Conservation (phyloP, 1,284 basidiomycete genomes). For the Agaricales sp. region DNA sequence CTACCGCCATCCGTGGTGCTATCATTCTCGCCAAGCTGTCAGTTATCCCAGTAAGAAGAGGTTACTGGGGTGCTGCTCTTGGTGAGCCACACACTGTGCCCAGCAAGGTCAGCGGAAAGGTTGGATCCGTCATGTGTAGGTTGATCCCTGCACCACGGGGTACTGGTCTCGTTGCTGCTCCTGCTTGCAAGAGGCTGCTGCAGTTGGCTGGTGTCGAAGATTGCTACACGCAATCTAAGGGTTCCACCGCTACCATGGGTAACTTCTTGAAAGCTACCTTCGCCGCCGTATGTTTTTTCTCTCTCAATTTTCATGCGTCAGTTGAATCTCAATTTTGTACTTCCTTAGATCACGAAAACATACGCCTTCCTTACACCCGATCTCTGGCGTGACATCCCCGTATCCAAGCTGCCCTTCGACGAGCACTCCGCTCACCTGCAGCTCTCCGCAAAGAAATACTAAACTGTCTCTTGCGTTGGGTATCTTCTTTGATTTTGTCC, state of each 20-base stretch:
- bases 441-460: conserved; percentile 73
- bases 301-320: too few species aligned
- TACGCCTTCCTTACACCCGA: conserved; percentile 97
- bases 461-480: conserved; percentile 23
- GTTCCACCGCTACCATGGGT: conserved; percentile 98
- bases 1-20: conserved; percentile 97
- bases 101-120: conserved; percentile 97
- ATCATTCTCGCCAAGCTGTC: conserved; percentile 97
- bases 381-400: conserved; percentile 92
- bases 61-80: conserved; percentile 99
- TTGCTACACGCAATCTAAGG: conserved; percentile 92
- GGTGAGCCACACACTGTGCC: conserved; percentile 99
- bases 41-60: conserved; percentile 93
- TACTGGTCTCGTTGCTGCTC: conserved; percentile 99
- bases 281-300: conserved; percentile 60
- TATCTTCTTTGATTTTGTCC: not conserved
- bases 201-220: conserved; percentile 98
- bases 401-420: conserved; percentile 86
- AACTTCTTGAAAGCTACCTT: conserved; percentile 99
- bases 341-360: conserved; percentile 85
- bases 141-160: conserved; percentile 98
- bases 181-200: conserved; percentile 91
- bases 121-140: conserved; percentile 98
- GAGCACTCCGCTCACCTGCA: conserved; percentile 89
- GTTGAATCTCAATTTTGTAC: conserved; percentile 5